Base-by-base conservation (phyloP, 176 grass and related monocot genomes). In the Carex scoparia region DNA sequence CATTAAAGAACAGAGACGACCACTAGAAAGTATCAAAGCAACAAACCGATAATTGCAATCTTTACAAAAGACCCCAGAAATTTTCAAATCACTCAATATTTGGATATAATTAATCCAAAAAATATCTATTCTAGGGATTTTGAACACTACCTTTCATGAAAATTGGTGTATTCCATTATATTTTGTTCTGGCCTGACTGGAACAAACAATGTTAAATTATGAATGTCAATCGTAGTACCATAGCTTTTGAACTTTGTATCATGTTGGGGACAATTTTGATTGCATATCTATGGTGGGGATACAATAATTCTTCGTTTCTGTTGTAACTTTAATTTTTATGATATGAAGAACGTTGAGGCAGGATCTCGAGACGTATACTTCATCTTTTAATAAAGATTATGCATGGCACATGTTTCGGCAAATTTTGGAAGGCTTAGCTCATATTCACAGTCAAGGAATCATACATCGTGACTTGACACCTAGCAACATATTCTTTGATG, bases 401-500 rank as follows among this genome's bases (percentile, higher is more conserved):
- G 87, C 86, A 65, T 98, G 95, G 93, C 89, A 90, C 86, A 74
- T 93, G 59, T 94, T 98, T 93, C 95, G 95, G 64, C 95, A 98
- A 93, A 94, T 98, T 81, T 92, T 98, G 83, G 95, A 98, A 92
- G 95, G 95, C 65, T 74, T 98, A 66, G 93, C 91, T 60, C 92
- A 98, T 93, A 92, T 98, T 85, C 95, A 98, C 79, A 94, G 95
- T 86, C 95, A 94, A 90, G 95, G 95, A 85, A 98, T 98, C 73
- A 94, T 98, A 80, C 95, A 98, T 88, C 86, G 93, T 49, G 95
- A 98, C 84, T 87, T 98, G 89, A 98, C 95, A 10, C 95, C 95
- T 48, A 98, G 89, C 70, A 94, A 98, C 85, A 98, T 98, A 86
- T 98, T 94, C 88, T 98, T 98, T 89, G 92, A 98, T 90, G 95